These are phyloP conservation scores for Gossypium davidsonii DNA, from an alignment of 441 rosid genomes.

Conservation along the genomic window DNA sequence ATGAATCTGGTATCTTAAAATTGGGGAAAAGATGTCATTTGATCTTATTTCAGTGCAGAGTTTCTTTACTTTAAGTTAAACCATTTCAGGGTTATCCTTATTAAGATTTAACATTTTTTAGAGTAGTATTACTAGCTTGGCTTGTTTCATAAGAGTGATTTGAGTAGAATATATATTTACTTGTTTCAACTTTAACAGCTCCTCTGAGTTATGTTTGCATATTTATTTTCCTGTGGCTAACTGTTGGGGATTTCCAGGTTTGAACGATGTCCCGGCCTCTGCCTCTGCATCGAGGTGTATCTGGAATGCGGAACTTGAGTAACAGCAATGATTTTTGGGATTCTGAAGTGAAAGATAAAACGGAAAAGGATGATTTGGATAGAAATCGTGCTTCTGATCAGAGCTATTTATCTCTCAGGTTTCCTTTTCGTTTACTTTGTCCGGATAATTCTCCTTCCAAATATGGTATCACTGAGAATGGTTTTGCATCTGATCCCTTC, in stretches of 20 bases:
- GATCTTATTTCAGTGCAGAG: background rate
- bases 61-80: background rate
- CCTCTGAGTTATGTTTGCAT: background rate
- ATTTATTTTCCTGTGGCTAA: background rate
- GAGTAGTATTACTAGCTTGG: background rate
- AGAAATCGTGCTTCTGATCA: conserved; percentile 52
- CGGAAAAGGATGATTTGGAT: conserved; percentile 58
- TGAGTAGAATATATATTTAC: background rate
- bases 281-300: conserved; percentile 61
- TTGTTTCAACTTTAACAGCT: background rate
- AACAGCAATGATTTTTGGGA: conserved; percentile 59
- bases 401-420: conserved; percentile 42
- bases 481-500: conserved; percentile 53
- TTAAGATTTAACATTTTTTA: background rate
- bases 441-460: conserved; percentile 56
- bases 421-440: conserved; percentile 46
- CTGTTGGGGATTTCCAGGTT: conserved; percentile 19
- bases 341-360: conserved; percentile 68
- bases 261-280: conserved; percentile 18
- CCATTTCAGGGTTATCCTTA: background rate
- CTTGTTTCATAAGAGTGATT: background rate
- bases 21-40: conserved; percentile 9
- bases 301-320: conserved; percentile 61
- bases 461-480: conserved; percentile 46
- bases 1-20: conserved; percentile 30